phyloP scores from a whole-genome alignment of 2,329 filamentous ascomycete species.

The Botrytis fabae region DNA sequence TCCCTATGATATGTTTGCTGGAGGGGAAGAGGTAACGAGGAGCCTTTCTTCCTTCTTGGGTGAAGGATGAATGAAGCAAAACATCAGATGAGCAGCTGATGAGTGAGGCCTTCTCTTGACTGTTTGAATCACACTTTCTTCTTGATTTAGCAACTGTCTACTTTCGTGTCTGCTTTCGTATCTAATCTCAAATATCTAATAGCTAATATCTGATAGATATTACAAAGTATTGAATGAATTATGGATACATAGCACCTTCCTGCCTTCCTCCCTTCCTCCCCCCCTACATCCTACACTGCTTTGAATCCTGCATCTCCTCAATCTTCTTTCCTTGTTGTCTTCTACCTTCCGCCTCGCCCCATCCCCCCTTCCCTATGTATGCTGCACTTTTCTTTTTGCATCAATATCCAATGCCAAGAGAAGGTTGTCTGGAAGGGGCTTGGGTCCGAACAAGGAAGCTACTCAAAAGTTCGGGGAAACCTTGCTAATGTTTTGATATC shows the following conservation, averaged over 20 bases:
- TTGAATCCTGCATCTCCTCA: neutral
- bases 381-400: neutral
- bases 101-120: neutral
- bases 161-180: neutral
- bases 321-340: neutral
- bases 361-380: neutral
- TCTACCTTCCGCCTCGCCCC: no score
- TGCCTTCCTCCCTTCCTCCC: no score
- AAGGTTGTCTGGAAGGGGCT: conserved; percentile 1
- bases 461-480: conserved; percentile 17
- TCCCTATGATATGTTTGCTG: neutral
- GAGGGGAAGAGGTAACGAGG: neutral
- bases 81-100: conserved; percentile 8
- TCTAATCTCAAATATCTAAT: neutral
- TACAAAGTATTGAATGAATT: neutral
- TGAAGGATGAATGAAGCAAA: neutral
- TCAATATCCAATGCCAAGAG: neutral
- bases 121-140: conserved; percentile 4
- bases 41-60: neutral
- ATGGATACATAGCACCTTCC: neutral
- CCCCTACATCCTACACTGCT: neutral
- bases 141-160: neutral
- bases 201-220: neutral
- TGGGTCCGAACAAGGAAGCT: conserved; percentile 9
- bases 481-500: conserved; percentile 1